These are phyloP conservation scores for Fusarium drepaniforme DNA, from an alignment of 2,329 filamentous ascomycete genomes.

Conservation along the genomic window DNA sequence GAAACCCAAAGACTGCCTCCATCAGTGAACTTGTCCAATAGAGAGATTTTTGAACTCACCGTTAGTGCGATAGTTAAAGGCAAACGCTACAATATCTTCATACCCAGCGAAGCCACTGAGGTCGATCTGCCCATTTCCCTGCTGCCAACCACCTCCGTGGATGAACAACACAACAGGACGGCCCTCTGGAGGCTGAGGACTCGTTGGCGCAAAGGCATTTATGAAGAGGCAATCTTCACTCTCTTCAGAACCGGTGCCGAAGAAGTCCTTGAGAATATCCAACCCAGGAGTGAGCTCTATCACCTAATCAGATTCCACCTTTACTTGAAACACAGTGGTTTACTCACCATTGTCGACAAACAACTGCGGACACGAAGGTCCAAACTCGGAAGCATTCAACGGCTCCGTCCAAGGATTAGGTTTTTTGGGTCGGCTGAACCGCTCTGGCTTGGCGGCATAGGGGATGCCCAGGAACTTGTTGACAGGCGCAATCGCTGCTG, in stretches of 20 bases:
- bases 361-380: conserved; percentile 33
- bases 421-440: conserved; percentile 27
- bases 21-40: background rate
- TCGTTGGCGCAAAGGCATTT: conserved; percentile 43
- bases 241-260: conserved; percentile 31
- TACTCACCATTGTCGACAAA: conserved; percentile 27
- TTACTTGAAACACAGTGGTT: no score
- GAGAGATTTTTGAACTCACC: conserved; percentile 1
- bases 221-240: conserved; percentile 47
- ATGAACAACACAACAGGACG: conserved; percentile 43
- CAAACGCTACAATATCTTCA: conserved; percentile 44
- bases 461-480: conserved; percentile 41
- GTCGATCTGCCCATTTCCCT: conserved; percentile 38
- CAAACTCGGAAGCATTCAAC: conserved; percentile 23
- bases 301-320: background rate
- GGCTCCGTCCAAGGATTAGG: conserved; percentile 30
- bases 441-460: conserved; percentile 29
- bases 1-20: conserved; percentile 55
- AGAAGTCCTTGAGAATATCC: conserved; percentile 36
- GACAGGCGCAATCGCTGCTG: conserved; percentile 21
- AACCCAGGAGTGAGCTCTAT: conserved; percentile 35
- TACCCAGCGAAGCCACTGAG: conserved; percentile 43
- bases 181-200: conserved; percentile 6
- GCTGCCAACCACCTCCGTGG: conserved; percentile 41
- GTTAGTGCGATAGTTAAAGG: conserved; percentile 45